A percentile compares a stretch with the other conserved stretches of the same genome.
Evolutionary conservation across 495 filamentous ascomycete species (phyloP).

Genomic region (Neurospora sp.): DNA sequence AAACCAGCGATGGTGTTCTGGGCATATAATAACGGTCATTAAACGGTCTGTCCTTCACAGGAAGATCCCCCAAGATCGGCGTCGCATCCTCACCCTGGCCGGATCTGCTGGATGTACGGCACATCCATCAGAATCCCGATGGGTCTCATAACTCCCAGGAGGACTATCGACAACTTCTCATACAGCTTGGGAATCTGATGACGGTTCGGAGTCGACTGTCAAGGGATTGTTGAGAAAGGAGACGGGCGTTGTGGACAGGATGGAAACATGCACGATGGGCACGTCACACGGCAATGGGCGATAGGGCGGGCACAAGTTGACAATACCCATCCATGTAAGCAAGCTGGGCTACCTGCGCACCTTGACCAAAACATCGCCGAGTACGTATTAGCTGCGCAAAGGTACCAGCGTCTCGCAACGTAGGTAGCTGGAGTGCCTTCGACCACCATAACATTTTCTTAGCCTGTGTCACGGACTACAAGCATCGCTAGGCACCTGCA

Average conservation of each 20-base stretch:
- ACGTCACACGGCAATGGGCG: background rate
- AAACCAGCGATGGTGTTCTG: background rate
- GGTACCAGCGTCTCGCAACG: background rate
- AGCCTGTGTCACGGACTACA: background rate
- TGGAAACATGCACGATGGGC: background rate
- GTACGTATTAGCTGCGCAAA: background rate
- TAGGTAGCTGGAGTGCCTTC: background rate
- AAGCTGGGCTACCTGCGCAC: background rate
- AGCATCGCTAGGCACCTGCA: background rate
- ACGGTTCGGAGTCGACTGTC: background rate
- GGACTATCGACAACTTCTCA: background rate
- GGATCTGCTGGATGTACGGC: background rate
- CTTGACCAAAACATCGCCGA: background rate
- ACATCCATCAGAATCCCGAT: background rate
- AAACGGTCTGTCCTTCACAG: background rate
- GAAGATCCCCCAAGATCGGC: background rate
- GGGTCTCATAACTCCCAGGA: background rate
- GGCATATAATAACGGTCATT: background rate
- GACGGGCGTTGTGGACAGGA: background rate
- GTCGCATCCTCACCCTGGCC: background rate
- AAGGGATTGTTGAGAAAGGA: background rate
- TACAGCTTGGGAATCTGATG: background rate
- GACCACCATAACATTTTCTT: background rate
- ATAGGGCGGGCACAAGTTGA: background rate
- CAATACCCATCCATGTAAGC: background rate